Base-by-base conservation (phyloP, 352 stramenopile species). In the Pythium coloratum region DNA sequence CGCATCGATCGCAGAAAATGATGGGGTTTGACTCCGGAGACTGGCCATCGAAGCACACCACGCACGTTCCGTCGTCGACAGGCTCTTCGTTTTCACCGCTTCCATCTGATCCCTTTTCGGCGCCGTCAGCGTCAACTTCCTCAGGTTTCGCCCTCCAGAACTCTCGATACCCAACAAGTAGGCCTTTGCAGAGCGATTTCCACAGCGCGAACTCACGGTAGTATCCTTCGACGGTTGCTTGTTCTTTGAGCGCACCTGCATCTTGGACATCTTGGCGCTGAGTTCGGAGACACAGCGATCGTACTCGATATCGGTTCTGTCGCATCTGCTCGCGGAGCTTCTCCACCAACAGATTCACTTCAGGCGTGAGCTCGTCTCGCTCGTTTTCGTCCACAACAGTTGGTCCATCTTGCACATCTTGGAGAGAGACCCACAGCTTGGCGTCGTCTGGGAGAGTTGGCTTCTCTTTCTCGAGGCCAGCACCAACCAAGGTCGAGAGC, bases 1-100 rank as follows among this genome's bases (percentile, higher is more conserved):
- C 85, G 59, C 90, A 97, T 13, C 83, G 77, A 69, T 96, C 90
- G 54, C 90, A 97, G 60, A 96, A 96, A 20, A 97, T 87, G 62
- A 97, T 96, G 6, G 87, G 86, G 61, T 96, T 96, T 10, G 80
- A 79, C 66, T 97, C 90, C 0, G 89, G 88, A 28, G 90, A 95
- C 55, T 89, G 77, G 0, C 88, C 89, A 61, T 97, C 90, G 66
- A 97, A 96, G 61, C 90, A 97, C 26, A 97, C 82, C 24, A 96
- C 87, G 58, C 90, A 97, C 7, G 86, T 95, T 0, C 87, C 88
- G 49, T 96, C 88, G 68, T 96, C 88, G 18, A 94, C 76, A 7
- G 80, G 62, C 6, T 53, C 46, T 50, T 94, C 82, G 40, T 69
- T 58, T 12, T 68, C 59, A 7, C 62, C 64, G 14, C 66, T 59